Base-by-base conservation (phyloP, 768 basidiomycete genomes). In the Rhizopogon roseolus region DNA sequence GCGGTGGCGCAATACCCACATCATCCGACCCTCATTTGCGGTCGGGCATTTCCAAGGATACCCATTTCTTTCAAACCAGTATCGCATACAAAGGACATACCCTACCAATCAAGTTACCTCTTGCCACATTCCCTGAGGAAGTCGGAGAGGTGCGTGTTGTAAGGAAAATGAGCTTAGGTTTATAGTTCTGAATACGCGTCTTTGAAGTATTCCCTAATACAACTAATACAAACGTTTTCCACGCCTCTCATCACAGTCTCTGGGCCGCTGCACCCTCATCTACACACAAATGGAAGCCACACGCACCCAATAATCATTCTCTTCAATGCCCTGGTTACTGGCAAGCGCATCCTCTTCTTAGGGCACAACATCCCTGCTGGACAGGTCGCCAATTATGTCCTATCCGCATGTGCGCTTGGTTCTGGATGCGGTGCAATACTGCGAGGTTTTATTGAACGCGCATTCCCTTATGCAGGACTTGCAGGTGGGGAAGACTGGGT, bases 281-380 rank as follows among this genome's bases (percentile, higher is more conserved):
- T 99, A 17, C 95, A 98, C 69, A 94, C 94, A 0, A 92, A 86
- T 60, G 97, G 97, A 53, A 78, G 83, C 16, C 78, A 81, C 57
- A 99, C 97, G 0, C 95, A 94, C 63, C 94, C 97, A 2, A 85
- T 99, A 62, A 95, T 97, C 54, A 79, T 99, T 42, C 79, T 99
- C 2, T 94, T 96, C 76, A 99, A 99, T 68, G 97, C 95, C 3
- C 81, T 99, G 55, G 77, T 98, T 6, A 97, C 96, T 0, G 88
- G 90, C 50, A 97, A 98, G 62, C 87, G 95, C n/a, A 90, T 98
- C 58, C 87, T 98, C 58, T 98, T 98, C 72, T 73, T 98, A 52
- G 94, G 95, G 0, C 87, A 97, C 64, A 88, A 81, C 63, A 81
- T 88, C 58, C 91, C 94, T 36, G 95, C 96, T 0, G 88, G 90